Evolutionary conservation across 2,329 filamentous ascomycete genomes (phyloP).

Genomic region (Aspergillus candidus): DNA sequence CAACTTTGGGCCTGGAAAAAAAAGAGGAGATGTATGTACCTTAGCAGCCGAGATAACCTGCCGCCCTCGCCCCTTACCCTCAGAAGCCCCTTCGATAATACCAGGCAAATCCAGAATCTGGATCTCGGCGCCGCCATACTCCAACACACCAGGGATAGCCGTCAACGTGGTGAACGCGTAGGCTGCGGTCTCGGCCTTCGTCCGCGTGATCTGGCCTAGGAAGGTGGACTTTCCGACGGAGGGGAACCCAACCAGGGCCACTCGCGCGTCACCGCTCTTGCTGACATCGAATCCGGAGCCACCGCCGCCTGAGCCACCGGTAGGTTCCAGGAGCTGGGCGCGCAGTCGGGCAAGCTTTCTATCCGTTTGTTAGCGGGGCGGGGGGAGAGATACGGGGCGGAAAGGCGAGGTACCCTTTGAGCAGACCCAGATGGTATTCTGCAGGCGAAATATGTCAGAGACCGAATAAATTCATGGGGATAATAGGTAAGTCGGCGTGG

Average conservation of each 20-base stretch:
- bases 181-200: slow-evolving; percentile 88
- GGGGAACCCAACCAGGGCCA: slow-evolving; percentile 96
- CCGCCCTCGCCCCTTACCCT: slow-evolving; percentile 90
- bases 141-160: slow-evolving; percentile 91
- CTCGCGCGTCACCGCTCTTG: slow-evolving; percentile 93
- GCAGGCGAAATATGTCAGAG: slow-evolving; percentile 3
- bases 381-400: neutral
- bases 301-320: slow-evolving; percentile 69
- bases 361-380: slow-evolving; percentile 16
- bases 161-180: slow-evolving; percentile 98
- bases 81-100: slow-evolving; percentile 94
- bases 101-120: slow-evolving; percentile 95
- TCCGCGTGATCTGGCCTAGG: slow-evolving; percentile 97
- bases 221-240: slow-evolving; percentile 99
- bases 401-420: slow-evolving; percentile 70
- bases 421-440: slow-evolving; percentile 97
- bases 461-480: neutral
- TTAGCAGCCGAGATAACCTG: slow-evolving; percentile 98
- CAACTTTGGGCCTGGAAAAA: neutral
- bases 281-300: slow-evolving; percentile 85
- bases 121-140: slow-evolving; percentile 97
- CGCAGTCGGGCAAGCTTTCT: slow-evolving; percentile 94
- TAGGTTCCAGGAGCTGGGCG: slow-evolving; percentile 89
- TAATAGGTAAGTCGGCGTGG: neutral
- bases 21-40: slow-evolving; percentile 28